Evolutionary conservation across 2,329 filamentous ascomycete genomes (phyloP).

Genomic region (Colletotrichum echinochloae): DNA sequence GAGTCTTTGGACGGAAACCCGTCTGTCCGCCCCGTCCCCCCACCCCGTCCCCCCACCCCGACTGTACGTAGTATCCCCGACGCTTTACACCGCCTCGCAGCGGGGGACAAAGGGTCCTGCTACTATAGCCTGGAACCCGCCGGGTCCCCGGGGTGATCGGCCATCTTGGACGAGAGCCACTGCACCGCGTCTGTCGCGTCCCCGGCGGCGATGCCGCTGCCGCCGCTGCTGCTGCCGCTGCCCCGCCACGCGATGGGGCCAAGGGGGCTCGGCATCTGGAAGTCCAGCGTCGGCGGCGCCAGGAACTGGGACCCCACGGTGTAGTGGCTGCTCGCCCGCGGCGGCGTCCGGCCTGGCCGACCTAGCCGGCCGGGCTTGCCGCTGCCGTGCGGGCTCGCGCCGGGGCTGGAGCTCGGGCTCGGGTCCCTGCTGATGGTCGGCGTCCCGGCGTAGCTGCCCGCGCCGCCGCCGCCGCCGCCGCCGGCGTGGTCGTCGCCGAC

Average conservation of each 20-base stretch:
- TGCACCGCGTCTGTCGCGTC: constrained; percentile 20
- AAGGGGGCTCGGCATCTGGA: constrained; percentile 19
- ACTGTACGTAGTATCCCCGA: too few relatives aligned
- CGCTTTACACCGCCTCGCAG: too few relatives aligned
- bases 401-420: background rate
- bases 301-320: constrained; percentile 28
- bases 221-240: too few relatives aligned
- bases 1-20: too few relatives aligned
- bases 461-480: background rate
- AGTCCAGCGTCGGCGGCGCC: constrained; percentile 1
- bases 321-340: constrained; percentile 23
- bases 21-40: too few relatives aligned
- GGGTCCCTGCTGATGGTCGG: background rate
- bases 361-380: background rate
- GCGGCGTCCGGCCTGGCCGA: constrained; percentile 22
- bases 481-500: background rate
- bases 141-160: constrained; percentile 25
- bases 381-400: background rate
- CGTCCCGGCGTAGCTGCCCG: background rate
- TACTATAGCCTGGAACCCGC: background rate
- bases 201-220: background rate
- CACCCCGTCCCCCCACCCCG: too few relatives aligned
- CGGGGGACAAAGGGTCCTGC: too few relatives aligned
- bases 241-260: constrained; percentile 25
- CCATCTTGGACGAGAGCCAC: constrained; percentile 32